Evolutionary conservation across 2,329 filamentous ascomycete species (phyloP), one percentile per base, ranked within the genome.

Genomic region (Aspergillus hiratsukae): DNA sequence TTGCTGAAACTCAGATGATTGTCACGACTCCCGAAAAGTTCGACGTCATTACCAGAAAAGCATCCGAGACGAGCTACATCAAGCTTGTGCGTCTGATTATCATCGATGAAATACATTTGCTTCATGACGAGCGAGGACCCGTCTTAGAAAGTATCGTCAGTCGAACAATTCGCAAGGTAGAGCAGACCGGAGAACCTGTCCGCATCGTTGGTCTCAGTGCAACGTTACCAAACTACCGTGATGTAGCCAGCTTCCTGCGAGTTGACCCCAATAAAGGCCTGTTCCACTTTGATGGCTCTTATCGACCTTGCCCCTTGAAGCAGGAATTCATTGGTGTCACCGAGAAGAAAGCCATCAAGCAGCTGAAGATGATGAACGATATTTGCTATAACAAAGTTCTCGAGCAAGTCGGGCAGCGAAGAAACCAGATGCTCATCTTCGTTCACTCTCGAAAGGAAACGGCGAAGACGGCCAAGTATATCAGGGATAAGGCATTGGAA

Each of bases 1-100:
- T 99, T 61, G 86, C 93, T 1, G 94, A 99, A 68, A 99, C 94
- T 0, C 93, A 99, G 72, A 87, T 99, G 65, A 99, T 99, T 65
- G 92, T 99, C 57, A 99, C 94, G 0, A 99, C 94, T 0, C 94
- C 94, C 21, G 94, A 99, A 75, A 99, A 99, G 77, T 99, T 91
- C 89, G 94, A 99, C 75, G 93, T 99, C 64, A 97, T 99, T 65
- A 99, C 95, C 5, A 86, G 95, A 75, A 99, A 99, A 75, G 92
- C 93, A 6, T 97, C 93, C 1, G 95, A 99, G 71, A 85, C 94
- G 54, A 96, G 91, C 66, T 99, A 99, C 75, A 99, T 92, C 17
- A 96, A 95, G 66, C 84, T 99, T n/a, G 94, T 99, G 27, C 88
- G 93, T 41, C 82, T 99, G 10, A 88, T 99, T 56, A 92, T 97